Conservation (phyloP, 2,329 filamentous ascomycete genomes). For the Pseudomassariella vexata region DNA sequence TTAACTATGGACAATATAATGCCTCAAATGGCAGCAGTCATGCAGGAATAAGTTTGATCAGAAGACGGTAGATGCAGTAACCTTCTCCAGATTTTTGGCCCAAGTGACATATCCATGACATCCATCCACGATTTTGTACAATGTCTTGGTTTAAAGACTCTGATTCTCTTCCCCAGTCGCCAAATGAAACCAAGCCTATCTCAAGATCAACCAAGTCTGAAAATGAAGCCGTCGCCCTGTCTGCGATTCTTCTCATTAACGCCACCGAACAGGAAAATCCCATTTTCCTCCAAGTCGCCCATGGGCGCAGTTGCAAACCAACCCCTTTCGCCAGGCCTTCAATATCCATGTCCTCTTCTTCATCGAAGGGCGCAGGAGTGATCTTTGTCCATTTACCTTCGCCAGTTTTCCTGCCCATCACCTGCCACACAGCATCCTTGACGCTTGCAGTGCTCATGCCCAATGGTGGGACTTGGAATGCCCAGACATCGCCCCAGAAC, state of each 20-base stretch:
- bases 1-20: too few species aligned
- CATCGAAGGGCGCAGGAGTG: constrained; percentile 40
- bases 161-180: too few species aligned
- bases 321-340: constrained; percentile 47
- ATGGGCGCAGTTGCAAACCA: constrained; percentile 53
- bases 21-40: too few species aligned
- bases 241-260: constrained; percentile 43
- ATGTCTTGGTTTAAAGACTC: too few species aligned
- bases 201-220: constrained; percentile 48
- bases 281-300: constrained; percentile 54
- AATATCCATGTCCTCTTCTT: constrained; percentile 39
- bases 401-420: constrained; percentile 45
- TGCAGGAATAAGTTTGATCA: too few species aligned
- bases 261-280: constrained; percentile 57
- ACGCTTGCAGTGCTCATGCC: constrained; percentile 50
- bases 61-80: too few species aligned
- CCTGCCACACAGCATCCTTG: constrained; percentile 48
- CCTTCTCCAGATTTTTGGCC: too few species aligned
- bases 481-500: constrained; percentile 58
- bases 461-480: constrained; percentile 53
- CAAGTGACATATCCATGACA: too few species aligned
- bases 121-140: too few species aligned
- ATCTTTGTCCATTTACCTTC: constrained; percentile 56
- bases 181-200: too few species aligned
- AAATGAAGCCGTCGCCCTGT: constrained; percentile 59